Evolutionary conservation across 768 basidiomycete species (phyloP), one percentile per base, ranked within the genome.

Genomic region (Phylloporus rhodoxanthus): DNA sequence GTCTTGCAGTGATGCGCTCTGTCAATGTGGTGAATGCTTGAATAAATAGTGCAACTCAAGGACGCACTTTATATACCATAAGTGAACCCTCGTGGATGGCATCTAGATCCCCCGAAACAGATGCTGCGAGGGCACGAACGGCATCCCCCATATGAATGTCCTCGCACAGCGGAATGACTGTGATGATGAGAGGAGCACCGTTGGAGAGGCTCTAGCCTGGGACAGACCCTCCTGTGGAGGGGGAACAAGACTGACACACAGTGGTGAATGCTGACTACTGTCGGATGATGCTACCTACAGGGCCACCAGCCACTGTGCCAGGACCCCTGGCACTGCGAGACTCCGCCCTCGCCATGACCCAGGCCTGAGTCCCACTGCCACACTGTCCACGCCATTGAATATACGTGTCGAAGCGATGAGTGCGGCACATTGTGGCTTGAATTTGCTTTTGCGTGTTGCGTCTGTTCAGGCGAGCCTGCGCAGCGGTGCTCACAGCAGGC

Each of bases 1-100:
- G 92, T 92, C 69, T 88, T 93, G 75, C 92, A 96, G 19, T 90
- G 80, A 43, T 91, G 87, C 32, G 84, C 87, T 63, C 92, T 94
- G 6, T 55, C 4, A 23, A 30, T 32, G 20, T 50, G 29, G 34
- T 29, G 30, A 49, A 39, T 29, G 6, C 30, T 30, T 52, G 45
- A 50, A 21, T 32, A n/a, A 30, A 21, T 19, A 40, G 14, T 10
- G 4, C n/a, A 1, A 19, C 2, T 11, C 2, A 8, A 43, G 8
- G 19, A 70, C 78, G 48, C 45, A 91, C 89, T 72, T 84, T 56
- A 89, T 71, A 59, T 74, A 80, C 81, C 84, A 88, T 23, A 81
- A 34, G 46, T 1, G 36, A 33, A 29, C 38, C 25, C 2, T 54
- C 52, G 2, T 23, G 32, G 10, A 64, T 48, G 0, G 55, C 56